Conservation (phyloP, 768 basidiomycete genomes). For the Crepidotus variabilis region DNA sequence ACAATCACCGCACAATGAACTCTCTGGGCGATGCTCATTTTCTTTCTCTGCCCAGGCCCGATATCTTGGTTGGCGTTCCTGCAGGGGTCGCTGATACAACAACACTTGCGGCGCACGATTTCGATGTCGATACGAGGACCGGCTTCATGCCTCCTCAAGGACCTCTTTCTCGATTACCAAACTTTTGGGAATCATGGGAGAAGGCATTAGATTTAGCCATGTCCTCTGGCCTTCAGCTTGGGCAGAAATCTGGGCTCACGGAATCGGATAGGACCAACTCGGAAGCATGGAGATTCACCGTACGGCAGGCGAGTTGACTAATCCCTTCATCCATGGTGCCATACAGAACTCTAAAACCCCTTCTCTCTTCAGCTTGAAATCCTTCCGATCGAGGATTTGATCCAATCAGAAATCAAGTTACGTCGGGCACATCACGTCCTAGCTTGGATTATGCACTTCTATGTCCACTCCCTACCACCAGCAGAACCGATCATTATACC, state of each 20-base stretch:
- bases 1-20: too few relatives aligned
- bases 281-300: conserved; percentile 42
- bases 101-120: conserved; percentile 79
- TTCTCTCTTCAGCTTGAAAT: conserved; percentile 46
- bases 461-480: conserved; percentile 62
- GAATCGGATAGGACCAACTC: conserved; percentile 31
- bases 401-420: conserved; percentile 49
- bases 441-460: conserved; percentile 72
- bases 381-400: conserved; percentile 42
- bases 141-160: conserved; percentile 86
- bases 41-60: too few relatives aligned
- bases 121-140: conserved; percentile 87
- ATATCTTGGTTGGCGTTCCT: too few relatives aligned
- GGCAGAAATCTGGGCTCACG: conserved; percentile 37
- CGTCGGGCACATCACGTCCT: conserved; percentile 74
- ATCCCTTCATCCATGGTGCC: neutral
- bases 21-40: too few relatives aligned
- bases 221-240: conserved; percentile 42
- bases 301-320: conserved; percentile 37
- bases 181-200: conserved; percentile 57
- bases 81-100: conserved; percentile 26
- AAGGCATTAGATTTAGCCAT: conserved; percentile 42
- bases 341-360: neutral
- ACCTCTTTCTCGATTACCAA: conserved; percentile 61
- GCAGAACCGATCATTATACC: conserved; percentile 62